Evolutionary conservation across 345 rosid species (phyloP).

Genomic region (Jatropha curcas): DNA sequence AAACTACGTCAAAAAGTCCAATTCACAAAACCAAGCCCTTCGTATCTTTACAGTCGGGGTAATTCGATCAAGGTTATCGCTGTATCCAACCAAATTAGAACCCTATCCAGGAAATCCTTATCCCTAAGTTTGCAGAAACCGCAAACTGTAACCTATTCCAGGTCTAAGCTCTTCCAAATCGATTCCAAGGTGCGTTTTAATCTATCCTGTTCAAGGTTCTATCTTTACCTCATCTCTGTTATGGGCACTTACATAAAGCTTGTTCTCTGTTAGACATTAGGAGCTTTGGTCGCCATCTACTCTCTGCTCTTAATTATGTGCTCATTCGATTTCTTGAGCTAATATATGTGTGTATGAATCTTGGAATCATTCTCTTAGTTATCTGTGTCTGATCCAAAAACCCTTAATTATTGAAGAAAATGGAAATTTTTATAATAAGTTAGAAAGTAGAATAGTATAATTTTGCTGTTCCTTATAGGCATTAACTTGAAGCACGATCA

Average conservation of each 20-base stretch:
- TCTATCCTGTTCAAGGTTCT: background rate
- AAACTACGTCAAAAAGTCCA: no score
- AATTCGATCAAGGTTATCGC: conserved; percentile 15
- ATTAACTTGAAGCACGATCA: background rate
- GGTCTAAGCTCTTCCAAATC: conserved; percentile 14
- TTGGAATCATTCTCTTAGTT: background rate
- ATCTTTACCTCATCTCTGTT: background rate
- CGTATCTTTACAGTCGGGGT: background rate
- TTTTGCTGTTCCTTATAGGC: background rate
- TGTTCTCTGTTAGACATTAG: background rate
- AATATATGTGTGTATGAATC: background rate
- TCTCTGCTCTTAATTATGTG: background rate
- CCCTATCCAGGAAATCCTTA: conserved; percentile 41
- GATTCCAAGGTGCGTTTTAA: conserved; percentile 10
- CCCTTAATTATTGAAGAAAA: background rate
- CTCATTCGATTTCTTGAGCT: no score
- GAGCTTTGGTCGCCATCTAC: background rate
- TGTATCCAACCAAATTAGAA: conserved; percentile 11
- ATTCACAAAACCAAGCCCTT: no score
- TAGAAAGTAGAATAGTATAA: no score
- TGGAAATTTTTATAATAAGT: background rate
- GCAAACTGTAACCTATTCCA: background rate
- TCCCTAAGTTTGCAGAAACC: conserved; percentile 40
- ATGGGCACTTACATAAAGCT: background rate
- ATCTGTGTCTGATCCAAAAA: background rate